Evolutionary conservation across 169 alveolate species (phyloP).

Genomic region (Plasmodium vivax): DNA sequence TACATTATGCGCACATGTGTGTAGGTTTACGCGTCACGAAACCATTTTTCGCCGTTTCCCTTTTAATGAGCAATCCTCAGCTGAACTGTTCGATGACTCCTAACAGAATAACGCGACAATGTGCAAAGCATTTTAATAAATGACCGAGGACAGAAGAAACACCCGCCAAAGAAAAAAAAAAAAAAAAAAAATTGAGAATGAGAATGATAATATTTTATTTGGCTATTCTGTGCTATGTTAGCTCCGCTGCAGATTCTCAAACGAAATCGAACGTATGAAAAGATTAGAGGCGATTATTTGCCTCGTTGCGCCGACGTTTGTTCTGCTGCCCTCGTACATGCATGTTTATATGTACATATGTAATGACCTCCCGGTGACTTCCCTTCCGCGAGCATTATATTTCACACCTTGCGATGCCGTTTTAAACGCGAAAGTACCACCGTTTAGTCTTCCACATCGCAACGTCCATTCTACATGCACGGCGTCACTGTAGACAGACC

Average conservation of each 20-base stretch:
- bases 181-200: conserved; percentile 4
- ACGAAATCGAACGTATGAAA: conserved; percentile 60
- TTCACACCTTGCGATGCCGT: background rate
- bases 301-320: background rate
- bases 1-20: background rate
- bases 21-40: background rate
- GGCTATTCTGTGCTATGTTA: conserved; percentile 40
- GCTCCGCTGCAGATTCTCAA: conserved; percentile 36
- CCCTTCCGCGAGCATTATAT: background rate
- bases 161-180: background rate
- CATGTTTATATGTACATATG: background rate
- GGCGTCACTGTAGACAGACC: background rate
- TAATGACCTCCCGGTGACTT: background rate
- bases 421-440: background rate
- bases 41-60: background rate
- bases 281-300: conserved; percentile 40
- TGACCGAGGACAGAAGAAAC: conserved; percentile 4
- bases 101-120: conserved; percentile 1
- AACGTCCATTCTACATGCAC: background rate
- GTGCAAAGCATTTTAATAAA: conserved; percentile 16
- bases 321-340: background rate
- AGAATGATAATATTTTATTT: conserved; percentile 49
- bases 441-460: background rate
- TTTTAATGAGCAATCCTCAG: background rate
- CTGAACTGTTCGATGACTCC: background rate